Base-by-base conservation (phyloP, 805 yeast genomes). In the Pichia deserticola region DNA sequence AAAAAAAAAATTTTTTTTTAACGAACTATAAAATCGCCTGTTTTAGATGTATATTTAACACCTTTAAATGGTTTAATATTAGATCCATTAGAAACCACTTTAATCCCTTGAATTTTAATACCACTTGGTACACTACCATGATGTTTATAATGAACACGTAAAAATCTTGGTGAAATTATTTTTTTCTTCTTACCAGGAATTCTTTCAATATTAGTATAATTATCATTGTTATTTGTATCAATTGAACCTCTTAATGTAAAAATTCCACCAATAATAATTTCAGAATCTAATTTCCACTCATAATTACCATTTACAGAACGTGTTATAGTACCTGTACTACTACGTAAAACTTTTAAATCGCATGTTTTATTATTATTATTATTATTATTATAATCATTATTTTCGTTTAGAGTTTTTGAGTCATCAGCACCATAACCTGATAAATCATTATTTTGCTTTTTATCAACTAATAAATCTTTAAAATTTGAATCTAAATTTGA, bases 21-120 rank as follows among this genome's bases (percentile, higher is more conserved):
- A 36, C 69, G 60, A n/a, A 81, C 69, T 3, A 79, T 67, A 57
- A 71, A 78, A 48, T 83, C 82, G 1, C 84, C 86, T 0, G 86
- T 74, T 48, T 68, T 67, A 6, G 96, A 81, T 10, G 77, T 69
- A 61, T 90, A 90, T 61, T 89, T 86, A 25, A 90, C 97, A 1
- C 98, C 98, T 63, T 89, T 90, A 71, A 80, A 90, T 0, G 96
- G 96, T 59, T 82, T 84, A 10, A 79, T 83, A 5, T 71, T 70
- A 3, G 77, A 77, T 49, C 80, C 57, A 0, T 92, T 89, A 54
- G 70, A 71, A 5, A 59, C 28, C 15, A 88, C 75, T 58, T 79
- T 77, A 53, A 89, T 67, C 32, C 83, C 73, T 11, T 78, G 83
- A 3, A 89, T 84, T 57, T 78, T 79, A 40, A 86, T 67, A 1